Percentiles rank a stretch among this genome's conserved stretches.
These are phyloP conservation scores for Euryodendron excelsum DNA, from an alignment of 148 eudicot genomes.

Conservation along the genomic window DNA sequence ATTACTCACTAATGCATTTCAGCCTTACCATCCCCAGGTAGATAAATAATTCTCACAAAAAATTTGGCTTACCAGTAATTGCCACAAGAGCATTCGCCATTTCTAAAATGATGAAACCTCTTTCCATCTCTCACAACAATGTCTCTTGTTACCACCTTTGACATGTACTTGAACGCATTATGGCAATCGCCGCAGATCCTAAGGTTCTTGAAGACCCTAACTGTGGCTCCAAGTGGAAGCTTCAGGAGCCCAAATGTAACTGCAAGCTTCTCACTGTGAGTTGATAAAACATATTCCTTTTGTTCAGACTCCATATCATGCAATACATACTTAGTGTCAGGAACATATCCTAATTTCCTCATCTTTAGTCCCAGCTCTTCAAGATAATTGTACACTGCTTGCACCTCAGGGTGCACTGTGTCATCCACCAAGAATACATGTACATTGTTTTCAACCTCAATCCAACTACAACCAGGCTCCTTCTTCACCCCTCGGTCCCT, in stretches of 20 bases:
- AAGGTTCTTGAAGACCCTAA: constrained; percentile 66
- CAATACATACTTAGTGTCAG: constrained; percentile 51
- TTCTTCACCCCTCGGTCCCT: constrained; percentile 66
- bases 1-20: neutral
- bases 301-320: constrained; percentile 65
- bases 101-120: constrained; percentile 89
- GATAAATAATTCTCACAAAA: neutral
- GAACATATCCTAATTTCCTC: constrained; percentile 59
- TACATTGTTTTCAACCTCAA: constrained; percentile 56
- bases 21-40: neutral
- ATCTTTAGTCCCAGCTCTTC: constrained; percentile 44
- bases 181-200: constrained; percentile 87
- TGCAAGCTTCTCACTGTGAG: constrained; percentile 72
- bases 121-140: constrained; percentile 89
- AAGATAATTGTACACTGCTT: constrained; percentile 50
- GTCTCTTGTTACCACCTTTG: constrained; percentile 70
- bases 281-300: constrained; percentile 51
- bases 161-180: constrained; percentile 82
- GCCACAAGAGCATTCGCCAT: constrained; percentile 89
- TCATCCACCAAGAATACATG: constrained; percentile 64
- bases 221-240: constrained; percentile 56
- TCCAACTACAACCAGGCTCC: constrained; percentile 79
- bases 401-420: constrained; percentile 53
- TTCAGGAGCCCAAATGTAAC: constrained; percentile 63
- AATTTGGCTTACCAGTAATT: constrained; percentile 66